These are phyloP conservation scores for Apophysomyces ossiformis DNA, from an alignment of 371 early-diverging fungal species.

Conservation along the genomic window DNA sequence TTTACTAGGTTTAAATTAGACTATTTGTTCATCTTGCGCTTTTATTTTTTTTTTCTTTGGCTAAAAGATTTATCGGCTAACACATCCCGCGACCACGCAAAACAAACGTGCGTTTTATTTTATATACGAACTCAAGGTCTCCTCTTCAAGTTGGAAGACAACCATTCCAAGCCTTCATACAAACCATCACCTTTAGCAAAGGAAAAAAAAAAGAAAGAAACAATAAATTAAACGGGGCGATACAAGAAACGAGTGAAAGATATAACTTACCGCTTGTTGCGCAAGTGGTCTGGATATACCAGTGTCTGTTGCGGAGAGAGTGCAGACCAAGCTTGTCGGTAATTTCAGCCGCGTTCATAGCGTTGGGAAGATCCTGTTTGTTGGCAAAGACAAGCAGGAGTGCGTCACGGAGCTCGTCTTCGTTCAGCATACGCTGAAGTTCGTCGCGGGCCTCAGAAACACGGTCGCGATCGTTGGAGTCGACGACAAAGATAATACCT, in stretches of 20 bases:
- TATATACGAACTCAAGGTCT: slow-evolving; percentile 27
- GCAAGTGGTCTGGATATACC: slow-evolving; percentile 92
- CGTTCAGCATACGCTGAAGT: slow-evolving; percentile 85
- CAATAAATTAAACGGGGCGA: neutral
- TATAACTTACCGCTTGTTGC: slow-evolving; percentile 80
- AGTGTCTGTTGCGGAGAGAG: slow-evolving; percentile 86
- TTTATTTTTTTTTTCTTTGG: neutral
- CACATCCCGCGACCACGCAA: slow-evolving; percentile 10
- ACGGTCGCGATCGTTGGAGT: slow-evolving; percentile 92
- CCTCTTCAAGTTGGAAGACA: slow-evolving; percentile 55
- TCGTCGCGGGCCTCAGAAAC: slow-evolving; percentile 88
- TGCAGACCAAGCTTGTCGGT: slow-evolving; percentile 90
- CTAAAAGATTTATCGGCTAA: neutral
- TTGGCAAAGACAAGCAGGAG: slow-evolving; percentile 94
- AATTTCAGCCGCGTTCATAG: slow-evolving; percentile 93
- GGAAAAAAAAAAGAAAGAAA: slow-evolving; percentile 4
- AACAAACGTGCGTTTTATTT: slow-evolving; percentile 6
- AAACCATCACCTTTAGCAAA: slow-evolving; percentile 79
- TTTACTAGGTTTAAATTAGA: too few relatives aligned
- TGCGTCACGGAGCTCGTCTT: slow-evolving; percentile 93
- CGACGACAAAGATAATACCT: slow-evolving; percentile 97
- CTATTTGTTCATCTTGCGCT: too few relatives aligned
- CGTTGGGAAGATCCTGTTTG: slow-evolving; percentile 96
- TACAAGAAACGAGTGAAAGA: neutral
- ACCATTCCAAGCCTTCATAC: slow-evolving; percentile 92